phyloP scores from a whole-genome alignment of 352 stramenopile species.

The Discostella stelligera region DNA sequence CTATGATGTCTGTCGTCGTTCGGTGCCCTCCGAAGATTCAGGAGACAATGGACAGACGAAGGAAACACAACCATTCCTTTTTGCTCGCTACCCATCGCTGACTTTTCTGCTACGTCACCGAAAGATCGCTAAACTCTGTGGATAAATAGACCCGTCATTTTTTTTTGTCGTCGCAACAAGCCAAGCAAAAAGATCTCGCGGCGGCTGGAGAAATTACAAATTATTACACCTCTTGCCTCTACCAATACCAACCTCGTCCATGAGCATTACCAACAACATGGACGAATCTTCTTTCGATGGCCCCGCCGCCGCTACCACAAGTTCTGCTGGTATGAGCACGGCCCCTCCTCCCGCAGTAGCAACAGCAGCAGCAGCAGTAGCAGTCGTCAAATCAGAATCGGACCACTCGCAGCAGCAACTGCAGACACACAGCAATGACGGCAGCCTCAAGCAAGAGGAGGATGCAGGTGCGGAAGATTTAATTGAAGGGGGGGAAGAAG shows the following conservation, averaged over 20 bases:
- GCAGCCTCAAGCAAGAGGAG: neutral
- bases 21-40: too few species aligned
- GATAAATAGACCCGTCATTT: too few species aligned
- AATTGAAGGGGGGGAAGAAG: constrained; percentile 2
- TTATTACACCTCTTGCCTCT: neutral
- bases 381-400: neutral
- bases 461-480: neutral
- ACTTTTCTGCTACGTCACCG: too few species aligned
- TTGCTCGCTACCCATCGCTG: too few species aligned
- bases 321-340: neutral
- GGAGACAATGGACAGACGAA: too few species aligned
- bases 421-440: neutral
- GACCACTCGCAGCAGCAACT: neutral
- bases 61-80: too few species aligned
- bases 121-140: too few species aligned
- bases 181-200: too few species aligned
- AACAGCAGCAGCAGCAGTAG: neutral
- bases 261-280: constrained; percentile 14
- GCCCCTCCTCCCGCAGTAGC: neutral
- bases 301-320: neutral
- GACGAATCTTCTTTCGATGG: constrained; percentile 6
- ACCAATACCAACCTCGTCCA: neutral
- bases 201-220: too few species aligned
- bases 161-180: too few species aligned
- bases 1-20: too few species aligned